Base-by-base conservation (phyloP, 495 filamentous ascomycete species). In the Beverwykella pulmonaria region DNA sequence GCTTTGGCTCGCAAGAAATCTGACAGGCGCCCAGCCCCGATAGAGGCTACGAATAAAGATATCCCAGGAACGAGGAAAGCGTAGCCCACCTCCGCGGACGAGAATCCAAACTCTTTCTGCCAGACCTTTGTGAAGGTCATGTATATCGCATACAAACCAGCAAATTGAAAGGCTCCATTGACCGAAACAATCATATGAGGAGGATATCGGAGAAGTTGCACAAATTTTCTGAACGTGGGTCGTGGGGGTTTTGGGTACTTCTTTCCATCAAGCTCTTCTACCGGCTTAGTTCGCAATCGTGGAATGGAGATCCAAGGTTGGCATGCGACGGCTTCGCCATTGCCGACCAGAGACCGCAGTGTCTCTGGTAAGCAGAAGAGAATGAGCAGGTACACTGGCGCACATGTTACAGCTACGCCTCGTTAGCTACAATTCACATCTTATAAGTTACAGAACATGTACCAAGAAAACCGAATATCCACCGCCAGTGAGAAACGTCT, bases 401-500 rank as follows among this genome's bases (percentile, higher is more conserved):
- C 54, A 8, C 62, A 56, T n/a, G 63, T 22, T 20, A 76, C 60
- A 7, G 74, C 74, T 76, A 26, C 17, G n/a, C n/a, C 41, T 14
- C 30, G 15, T 46, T 15, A 46, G 54, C 61, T 26, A 6, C 32
- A 5, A 34, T 29, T 25, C 10, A 5, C 9, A n/a, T 48, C n/a
- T 49, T 22, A 6, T 41, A 58, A 65, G 27, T 23, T 26, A 53
- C 46, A 26, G 29, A 23, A 61, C 26, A 49, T 59, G 49, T 67
- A 71, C 72, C 71, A 10, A 77, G 62, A 53, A 76, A 76, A n/a
- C 73, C 74, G 64, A 77, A 77, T 10, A 69, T 71, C 75, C 75
- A 77, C 54, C 75, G 59, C 75, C 75, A 77, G 15, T 32, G 36
- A 23, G 60, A 22, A 0, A 36, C n/a, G 3, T 69, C 65, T 7